A percentile compares a stretch with the other conserved stretches of the same genome.
These are phyloP conservation scores for Pseudopyricularia javanii DNA, from an alignment of 2,329 filamentous ascomycete species.

Conservation along the genomic window DNA sequence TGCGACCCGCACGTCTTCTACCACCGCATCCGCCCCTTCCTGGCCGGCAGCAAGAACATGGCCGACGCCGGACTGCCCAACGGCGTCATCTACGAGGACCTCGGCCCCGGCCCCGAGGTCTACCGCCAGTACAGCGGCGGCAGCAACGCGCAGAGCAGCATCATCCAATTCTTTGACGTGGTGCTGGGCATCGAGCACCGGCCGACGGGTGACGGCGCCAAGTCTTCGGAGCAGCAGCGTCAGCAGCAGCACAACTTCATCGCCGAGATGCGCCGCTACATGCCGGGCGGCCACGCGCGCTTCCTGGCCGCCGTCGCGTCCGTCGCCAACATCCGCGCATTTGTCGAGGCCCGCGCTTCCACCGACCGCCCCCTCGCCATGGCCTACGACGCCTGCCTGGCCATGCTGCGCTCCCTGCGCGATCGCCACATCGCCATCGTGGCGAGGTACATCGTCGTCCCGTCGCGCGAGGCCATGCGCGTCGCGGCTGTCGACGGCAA, in stretches of 20 bases:
- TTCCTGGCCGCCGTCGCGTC: constrained; percentile 72
- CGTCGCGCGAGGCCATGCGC: constrained; percentile 61
- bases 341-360: constrained; percentile 50
- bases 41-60: constrained; percentile 97
- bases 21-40: constrained; percentile 86
- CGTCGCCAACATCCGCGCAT: constrained; percentile 80
- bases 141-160: constrained; percentile 91
- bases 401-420: constrained; percentile 55
- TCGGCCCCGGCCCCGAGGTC: constrained; percentile 45
- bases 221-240: constrained; percentile 20
- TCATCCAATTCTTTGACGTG: constrained; percentile 96
- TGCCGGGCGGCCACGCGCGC: constrained; percentile 84
- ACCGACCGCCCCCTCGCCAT: constrained; percentile 55
- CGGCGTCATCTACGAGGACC: constrained; percentile 76
- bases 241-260: constrained; percentile 72
- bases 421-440: constrained; percentile 97
- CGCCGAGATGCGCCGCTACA: constrained; percentile 91
- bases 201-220: constrained; percentile 65
- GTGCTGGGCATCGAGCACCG: constrained; percentile 81
- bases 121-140: constrained; percentile 86
- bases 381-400: constrained; percentile 84
- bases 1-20: constrained; percentile 95
- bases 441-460: constrained; percentile 86
- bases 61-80: constrained; percentile 78
- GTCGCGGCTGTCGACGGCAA: constrained; percentile 20